These are phyloP conservation scores for Vigna unguiculata DNA, from an alignment of 306 rosid species.

Conservation along the genomic window DNA sequence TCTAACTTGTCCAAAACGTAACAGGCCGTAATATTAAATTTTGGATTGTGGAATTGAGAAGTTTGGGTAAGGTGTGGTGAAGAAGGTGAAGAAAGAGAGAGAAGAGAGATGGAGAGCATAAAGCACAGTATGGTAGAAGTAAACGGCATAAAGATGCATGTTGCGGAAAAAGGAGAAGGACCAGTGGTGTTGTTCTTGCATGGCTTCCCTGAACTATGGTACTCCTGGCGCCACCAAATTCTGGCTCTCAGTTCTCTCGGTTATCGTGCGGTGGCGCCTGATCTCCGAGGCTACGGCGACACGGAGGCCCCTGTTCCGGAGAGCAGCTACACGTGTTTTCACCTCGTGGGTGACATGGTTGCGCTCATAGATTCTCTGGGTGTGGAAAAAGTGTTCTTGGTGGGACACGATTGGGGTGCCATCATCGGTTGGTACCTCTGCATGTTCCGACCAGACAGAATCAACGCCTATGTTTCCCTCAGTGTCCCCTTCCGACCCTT, in stretches of 20 bases:
- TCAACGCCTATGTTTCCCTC: conserved; percentile 50
- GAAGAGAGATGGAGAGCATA: conserved; percentile 37
- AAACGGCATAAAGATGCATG: conserved; percentile 53
- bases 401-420: conserved; percentile 53
- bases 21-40: too few relatives aligned
- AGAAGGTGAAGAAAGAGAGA: too few relatives aligned
- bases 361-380: conserved; percentile 47
- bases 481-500: conserved; percentile 47
- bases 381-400: conserved; percentile 40
- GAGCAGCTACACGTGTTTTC: conserved; percentile 40
- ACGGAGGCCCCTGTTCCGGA: conserved; percentile 37
- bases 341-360: conserved; percentile 46
- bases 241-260: conserved; percentile 45
- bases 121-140: conserved; percentile 44
- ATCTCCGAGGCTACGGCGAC: conserved; percentile 53
- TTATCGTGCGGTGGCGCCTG: conserved; percentile 49
- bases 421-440: conserved; percentile 52
- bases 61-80: too few relatives aligned
- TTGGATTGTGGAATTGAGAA: too few relatives aligned
- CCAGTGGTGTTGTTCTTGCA: conserved; percentile 50
- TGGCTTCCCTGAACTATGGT: conserved; percentile 58
- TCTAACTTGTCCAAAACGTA: too few relatives aligned
- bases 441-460: conserved; percentile 49
- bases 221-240: conserved; percentile 57
- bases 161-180: conserved; percentile 54